A percentile compares a stretch with the other conserved stretches of the same genome.
Evolutionary conservation across 371 early-diverging fungal genomes (phyloP).

Genomic region (Rhizopus sp.): DNA sequence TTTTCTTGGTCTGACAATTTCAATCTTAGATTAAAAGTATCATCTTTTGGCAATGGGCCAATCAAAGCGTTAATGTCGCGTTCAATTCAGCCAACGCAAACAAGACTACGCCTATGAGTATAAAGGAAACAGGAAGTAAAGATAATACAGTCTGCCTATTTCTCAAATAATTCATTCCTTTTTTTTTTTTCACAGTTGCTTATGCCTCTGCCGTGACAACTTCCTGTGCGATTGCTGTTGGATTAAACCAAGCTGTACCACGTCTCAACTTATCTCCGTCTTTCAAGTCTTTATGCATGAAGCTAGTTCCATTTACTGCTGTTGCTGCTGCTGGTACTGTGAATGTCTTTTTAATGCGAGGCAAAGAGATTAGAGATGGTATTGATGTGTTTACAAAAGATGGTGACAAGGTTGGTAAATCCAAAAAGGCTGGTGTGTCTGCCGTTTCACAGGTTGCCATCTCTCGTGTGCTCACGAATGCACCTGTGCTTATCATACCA

Average conservation of each 20-base stretch:
- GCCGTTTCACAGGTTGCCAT: conserved; percentile 77
- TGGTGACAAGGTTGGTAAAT: conserved; percentile 69
- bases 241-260: conserved; percentile 64
- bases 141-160: not conserved
- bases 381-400: conserved; percentile 69
- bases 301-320: conserved; percentile 76
- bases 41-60: conserved; percentile 85
- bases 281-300: conserved; percentile 52
- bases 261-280: conserved; percentile 45
- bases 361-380: conserved; percentile 80
- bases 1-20: not conserved
- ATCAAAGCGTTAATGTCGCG: conserved; percentile 83
- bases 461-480: conserved; percentile 74
- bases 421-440: conserved; percentile 64
- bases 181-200: conserved; percentile 49
- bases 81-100: conserved; percentile 87
- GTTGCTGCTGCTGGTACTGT: conserved; percentile 83
- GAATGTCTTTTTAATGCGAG: conserved; percentile 86
- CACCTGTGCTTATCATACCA: conserved; percentile 74
- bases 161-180: not conserved
- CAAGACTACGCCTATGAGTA: conserved; percentile 76
- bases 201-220: conserved; percentile 76
- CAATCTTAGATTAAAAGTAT: conserved; percentile 60
- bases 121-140: conserved; percentile 72
- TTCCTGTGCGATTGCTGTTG: conserved; percentile 76